Evolutionary conservation across 306 rosid genomes (phyloP), one percentile per base, ranked within the genome.

Genomic region (Lupinus albus): DNA sequence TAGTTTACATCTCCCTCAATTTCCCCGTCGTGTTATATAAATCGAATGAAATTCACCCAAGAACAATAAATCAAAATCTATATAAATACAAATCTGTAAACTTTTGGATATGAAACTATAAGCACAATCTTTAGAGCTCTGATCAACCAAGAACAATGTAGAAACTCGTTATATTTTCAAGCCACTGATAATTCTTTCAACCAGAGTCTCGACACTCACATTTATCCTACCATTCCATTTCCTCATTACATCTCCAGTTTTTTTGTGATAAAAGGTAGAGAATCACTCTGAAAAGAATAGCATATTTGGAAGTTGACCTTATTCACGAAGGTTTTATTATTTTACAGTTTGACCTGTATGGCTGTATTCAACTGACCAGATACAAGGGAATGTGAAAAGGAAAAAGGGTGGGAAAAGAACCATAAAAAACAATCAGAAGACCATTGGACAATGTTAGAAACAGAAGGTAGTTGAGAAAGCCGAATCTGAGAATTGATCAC

Each of bases 41-140:
- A n/a, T n/a, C n/a, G n/a, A n/a, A n/a, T n/a, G n/a, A n/a, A n/a
- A n/a, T n/a, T n/a, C n/a, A n/a, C n/a, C n/a, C n/a, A n/a, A n/a
- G n/a, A n/a, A n/a, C n/a, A n/a, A n/a, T n/a, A n/a, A n/a, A n/a
- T n/a, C 28, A 25, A 25, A 25, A 25, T 25, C 28, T 25, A 4
- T 25, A 25, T 25, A 25, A 25, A 25, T 20, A 20, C 25, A 20
- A 20, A 20, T 20, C 25, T 2, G 1, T 20, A 20, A 20, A 20
- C 25, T 32, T 47, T 64, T 28, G 57, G 25, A 14, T 7, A 25
- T 49, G 69, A 64, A 28, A 46, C 52, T 3, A 4, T n/a, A 69
- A 69, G 15, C 46, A 10, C 35, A 6, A 11, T 11, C 6, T 39
- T 39, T 35, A 41, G 17, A 39, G 67, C 17, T 61, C 35, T 15